Percentiles rank a stretch among this genome's conserved stretches.
phyloP scores from a whole-genome alignment of 768 basidiomycete genomes.

The Suillus paluster region DNA sequence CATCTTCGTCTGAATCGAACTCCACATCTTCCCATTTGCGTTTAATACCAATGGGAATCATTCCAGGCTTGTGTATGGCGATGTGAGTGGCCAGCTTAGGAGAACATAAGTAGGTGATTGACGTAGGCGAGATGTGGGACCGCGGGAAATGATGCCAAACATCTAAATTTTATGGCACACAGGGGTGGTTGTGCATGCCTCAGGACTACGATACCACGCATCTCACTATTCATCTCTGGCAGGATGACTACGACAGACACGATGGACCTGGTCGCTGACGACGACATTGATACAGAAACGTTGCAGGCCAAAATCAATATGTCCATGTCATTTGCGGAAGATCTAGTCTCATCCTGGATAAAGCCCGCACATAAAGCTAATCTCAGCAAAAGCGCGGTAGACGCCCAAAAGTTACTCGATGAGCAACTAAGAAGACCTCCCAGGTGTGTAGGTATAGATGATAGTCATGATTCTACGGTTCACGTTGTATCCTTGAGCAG shows the following conservation, averaged over 20 bases:
- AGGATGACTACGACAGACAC: slow-evolving; percentile 22
- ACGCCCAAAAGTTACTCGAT: slow-evolving; percentile 59
- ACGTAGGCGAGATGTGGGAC: neutral
- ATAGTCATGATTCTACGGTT: neutral
- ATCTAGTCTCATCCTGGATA: slow-evolving; percentile 79
- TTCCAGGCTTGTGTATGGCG: neutral
- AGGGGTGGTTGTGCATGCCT: slow-evolving; percentile 8
- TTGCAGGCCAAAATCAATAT: slow-evolving; percentile 85
- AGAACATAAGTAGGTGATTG: neutral
- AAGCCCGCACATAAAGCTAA: slow-evolving; percentile 52
- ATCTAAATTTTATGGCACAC: neutral
- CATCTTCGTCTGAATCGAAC: slow-evolving; percentile 59
- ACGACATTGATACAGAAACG: slow-evolving; percentile 65
- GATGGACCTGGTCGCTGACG: slow-evolving; percentile 43
- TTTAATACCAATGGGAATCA: slow-evolving; percentile 42
- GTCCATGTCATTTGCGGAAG: slow-evolving; percentile 76
- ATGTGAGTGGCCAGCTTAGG: neutral
- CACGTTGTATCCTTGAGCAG: slow-evolving; percentile 40
- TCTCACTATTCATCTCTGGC: slow-evolving; percentile 8
- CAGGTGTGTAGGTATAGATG: slow-evolving; percentile 49
- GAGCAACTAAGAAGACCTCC: slow-evolving; percentile 72
- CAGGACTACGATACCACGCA: slow-evolving; percentile 1
- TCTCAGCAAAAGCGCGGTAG: slow-evolving; percentile 31
- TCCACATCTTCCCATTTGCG: slow-evolving; percentile 57
- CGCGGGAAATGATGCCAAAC: slow-evolving; percentile 6